Evolutionary conservation across 1,284 basidiomycete species (phyloP), one percentile per base, ranked within the genome.

Genomic region (Mycosarcoma mackinlayi): DNA sequence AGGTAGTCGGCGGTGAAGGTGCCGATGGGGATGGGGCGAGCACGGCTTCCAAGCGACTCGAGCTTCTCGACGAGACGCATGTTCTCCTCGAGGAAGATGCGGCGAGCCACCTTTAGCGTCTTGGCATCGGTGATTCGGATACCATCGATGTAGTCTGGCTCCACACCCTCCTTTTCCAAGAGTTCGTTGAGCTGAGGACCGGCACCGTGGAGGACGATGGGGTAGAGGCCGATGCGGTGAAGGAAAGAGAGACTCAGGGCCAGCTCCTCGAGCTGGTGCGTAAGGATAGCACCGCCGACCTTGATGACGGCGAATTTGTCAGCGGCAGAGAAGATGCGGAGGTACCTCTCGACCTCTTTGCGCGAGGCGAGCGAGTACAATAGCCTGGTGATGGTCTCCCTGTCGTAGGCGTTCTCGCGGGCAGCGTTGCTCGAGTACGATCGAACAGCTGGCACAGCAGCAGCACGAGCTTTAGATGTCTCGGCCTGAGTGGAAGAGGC

Each of bases 281-380:
- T 81, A 41, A 82, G 68, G 48, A 82, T 82, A 27, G 80, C 80
- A 34, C 80, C 80, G 31, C 80, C 80, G 21, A 82, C 80, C 68
- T 82, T 82, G 70, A 82, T 71, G 48, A 82, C 80, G 48, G 80
- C 80, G 48, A 82, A 82, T 63, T 76, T 82, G 77, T 78, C 79
- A 18, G 80, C 80, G 7, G 80, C 70, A 25, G 69, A 73, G 53
- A 82, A 82, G 68, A 82, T 82, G 64, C 80, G 80, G n/a, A 82
- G 67, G 58, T 82, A 82, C 23, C 80, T 58, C 68, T 82, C 80
- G 47, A 82, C 80, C 67, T 82, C 80, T 48, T 79, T 80, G 53
- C 80, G 77, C 40, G 80, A 82, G 24, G 80, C 80, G 37, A 82
- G 76, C 41, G 80, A 82, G 70, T 82, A 82, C 42, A 82, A 64